phyloP scores from a whole-genome alignment of 1,139 yeast genomes.

The Nakaseomyces bracarensis region DNA sequence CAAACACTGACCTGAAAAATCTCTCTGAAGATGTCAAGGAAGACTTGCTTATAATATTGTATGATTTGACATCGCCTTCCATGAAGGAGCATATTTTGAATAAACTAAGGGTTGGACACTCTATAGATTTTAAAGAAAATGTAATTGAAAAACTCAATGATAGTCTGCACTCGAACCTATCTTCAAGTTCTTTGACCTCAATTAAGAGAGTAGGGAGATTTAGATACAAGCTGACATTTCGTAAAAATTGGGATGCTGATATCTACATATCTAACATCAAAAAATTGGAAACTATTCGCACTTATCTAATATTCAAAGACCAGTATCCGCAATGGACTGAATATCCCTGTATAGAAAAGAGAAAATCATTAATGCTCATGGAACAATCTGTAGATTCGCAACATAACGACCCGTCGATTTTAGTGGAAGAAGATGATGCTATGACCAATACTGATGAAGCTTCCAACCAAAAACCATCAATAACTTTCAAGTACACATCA shows the following conservation, averaged over 20 bases:
- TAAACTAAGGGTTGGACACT: conserved; percentile 25
- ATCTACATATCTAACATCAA: conserved; percentile 24
- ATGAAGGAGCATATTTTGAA: conserved; percentile 17
- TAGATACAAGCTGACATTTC: conserved; percentile 23
- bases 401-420: background rate
- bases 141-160: conserved; percentile 15
- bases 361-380: conserved; percentile 1
- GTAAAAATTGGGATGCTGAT: conserved; percentile 28
- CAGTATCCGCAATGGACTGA: conserved; percentile 5
- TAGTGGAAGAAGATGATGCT: background rate
- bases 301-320: conserved; percentile 16
- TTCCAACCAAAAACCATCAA: conserved; percentile 21
- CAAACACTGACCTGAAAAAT: conserved; percentile 25
- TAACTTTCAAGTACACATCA: conserved; percentile 20
- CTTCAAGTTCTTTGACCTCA: conserved; percentile 6
- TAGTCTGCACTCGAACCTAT: conserved; percentile 7
- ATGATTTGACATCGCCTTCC: conserved; percentile 25
- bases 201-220: conserved; percentile 22
- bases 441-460: background rate
- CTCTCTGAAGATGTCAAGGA: conserved; percentile 24
- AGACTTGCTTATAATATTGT: conserved; percentile 24
- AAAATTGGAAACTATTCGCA: conserved; percentile 21
- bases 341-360: conserved; percentile 4
- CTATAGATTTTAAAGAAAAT: conserved; percentile 19
- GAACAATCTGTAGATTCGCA: background rate